A percentile compares a stretch with the other conserved stretches of the same genome.
Conservation (phyloP, 2,329 filamentous ascomycete genomes). For the Chrysoporthe puriensis region DNA sequence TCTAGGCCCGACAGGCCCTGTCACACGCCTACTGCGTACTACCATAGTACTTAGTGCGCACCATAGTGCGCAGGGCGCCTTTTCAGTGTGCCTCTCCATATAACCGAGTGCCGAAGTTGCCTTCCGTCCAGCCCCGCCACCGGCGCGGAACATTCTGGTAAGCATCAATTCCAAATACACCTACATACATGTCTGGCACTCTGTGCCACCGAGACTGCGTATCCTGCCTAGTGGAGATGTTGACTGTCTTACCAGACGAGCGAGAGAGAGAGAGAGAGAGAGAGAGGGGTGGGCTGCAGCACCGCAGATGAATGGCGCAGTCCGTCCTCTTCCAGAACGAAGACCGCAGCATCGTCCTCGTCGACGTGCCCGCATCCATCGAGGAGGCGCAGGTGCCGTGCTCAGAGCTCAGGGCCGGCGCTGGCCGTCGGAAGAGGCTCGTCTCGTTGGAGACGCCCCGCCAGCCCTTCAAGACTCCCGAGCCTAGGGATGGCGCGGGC, state of each 20-base stretch:
- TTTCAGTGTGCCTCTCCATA: background rate
- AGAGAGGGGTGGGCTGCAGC: background rate
- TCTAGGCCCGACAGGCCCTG: background rate
- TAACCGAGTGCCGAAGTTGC: conserved; percentile 21
- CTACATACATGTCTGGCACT: background rate
- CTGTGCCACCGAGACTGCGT: too few species aligned
- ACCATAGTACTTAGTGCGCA: too few species aligned
- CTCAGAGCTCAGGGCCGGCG: conserved; percentile 29
- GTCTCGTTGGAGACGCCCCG: conserved; percentile 49
- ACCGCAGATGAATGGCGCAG: conserved; percentile 15
- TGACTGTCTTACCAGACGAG: background rate
- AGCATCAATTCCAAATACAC: background rate
- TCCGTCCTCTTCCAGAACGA: conserved; percentile 59
- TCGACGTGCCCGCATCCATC: conserved; percentile 73
- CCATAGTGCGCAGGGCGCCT: background rate
- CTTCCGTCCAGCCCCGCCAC: conserved; percentile 3
- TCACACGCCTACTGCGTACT: too few species aligned
- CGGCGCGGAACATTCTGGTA: conserved; percentile 1
- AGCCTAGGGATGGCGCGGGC: conserved; percentile 44
- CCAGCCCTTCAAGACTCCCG: conserved; percentile 56
- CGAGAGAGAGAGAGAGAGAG: background rate
- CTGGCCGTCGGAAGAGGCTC: conserved; percentile 41
- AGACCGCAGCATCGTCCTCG: conserved; percentile 54
- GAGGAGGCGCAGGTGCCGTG: conserved; percentile 64
- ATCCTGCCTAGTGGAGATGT: background rate